Base-by-base conservation (phyloP, 2,329 filamentous ascomycete species). In the Aschersonia sp. region DNA sequence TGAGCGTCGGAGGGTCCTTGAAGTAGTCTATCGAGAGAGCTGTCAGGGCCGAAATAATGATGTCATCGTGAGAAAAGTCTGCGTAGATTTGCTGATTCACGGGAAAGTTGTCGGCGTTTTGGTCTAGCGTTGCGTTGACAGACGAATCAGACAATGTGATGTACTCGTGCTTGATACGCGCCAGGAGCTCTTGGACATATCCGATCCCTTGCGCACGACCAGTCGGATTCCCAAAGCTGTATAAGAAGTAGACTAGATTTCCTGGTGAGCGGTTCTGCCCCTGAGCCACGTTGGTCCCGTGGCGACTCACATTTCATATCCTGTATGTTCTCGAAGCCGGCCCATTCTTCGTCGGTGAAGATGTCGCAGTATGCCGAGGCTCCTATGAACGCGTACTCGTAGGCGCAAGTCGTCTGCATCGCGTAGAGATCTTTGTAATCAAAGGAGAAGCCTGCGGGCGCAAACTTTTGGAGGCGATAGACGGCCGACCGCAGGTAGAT, bases 1-100 rank as follows among this genome's bases (percentile, higher is more conserved):
- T 63, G 11, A 73, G 56, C 44, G 56, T 60, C 2, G 71, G 69
- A 1, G 70, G 55, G 8, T 72, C 67, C 29, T 66, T 66, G 61
- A 77, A 71, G 54, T 77, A 76, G 52, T 77, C 70, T 30, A 79
- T 52, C 10, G 69, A 72, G 58, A 77, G 65, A 4, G 74, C 73
- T 2, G 52, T 52, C 11, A 53, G 47, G 11, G 45, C 50, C 32
- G 52, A 52, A 41, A 75, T 76, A 76, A 92, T 84, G 58, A 84
- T 81, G 59, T 88, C 90, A 59, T 92, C 86, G 62, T 92, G 86
- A 49, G 79, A 83, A 60, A 92, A 92, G 63, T 92, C 86, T 0
- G 84, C 85, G 56, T 87, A 92, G 0, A 90, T 66, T 6, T 65
- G 63, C 30, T 65, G 62, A 48, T 70, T 70, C 0, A 89, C 66